Evolutionary conservation across 352 stramenopile species (phyloP), one percentile per base, ranked within the genome.

Genomic region (Saprolegnia diclina): DNA sequence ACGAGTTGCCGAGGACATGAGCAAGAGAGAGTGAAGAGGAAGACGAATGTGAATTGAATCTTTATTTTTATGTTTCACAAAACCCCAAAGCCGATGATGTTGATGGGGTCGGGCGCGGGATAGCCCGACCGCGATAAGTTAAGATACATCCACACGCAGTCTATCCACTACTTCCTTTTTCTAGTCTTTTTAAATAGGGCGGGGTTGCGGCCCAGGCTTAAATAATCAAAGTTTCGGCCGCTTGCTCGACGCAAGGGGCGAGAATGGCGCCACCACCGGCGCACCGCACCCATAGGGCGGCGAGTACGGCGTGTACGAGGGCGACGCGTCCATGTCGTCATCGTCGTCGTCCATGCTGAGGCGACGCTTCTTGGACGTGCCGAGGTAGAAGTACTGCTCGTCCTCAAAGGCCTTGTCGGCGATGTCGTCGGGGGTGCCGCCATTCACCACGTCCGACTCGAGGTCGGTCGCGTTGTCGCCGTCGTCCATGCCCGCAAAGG

Each of bases 351-450:
- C 29, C 29, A 35, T 35, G 29, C 29, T 35, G 29, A 64, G n/a
- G 19, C 19, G 32, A 37, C 59, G 59, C 32, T 66, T 66, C 24
- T 45, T 44, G 18, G 24, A 56, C 1, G 32, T 24, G 3, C 19
- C 21, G 45, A 32, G 21, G 24, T 21, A 13, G 21, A n/a, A 14
- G 24, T 24, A 62, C 19, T 32, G 24, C 11, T 67, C 62, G 45
- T 67, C 62, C 5, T 67, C 62, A 59, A 67, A 57, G 16, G 18
- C 35, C 26, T 38, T 24, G 62, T 67, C 62, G 22, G 62, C 62
- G 29, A 46, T 26, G 50, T 67, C 42, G 50, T 67, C 62, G 24
- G 52, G 52, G 52, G 52, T 59, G 24, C 52, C 52, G 52, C 52
- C 52, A 40, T 59, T 59, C 52, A 59, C 52, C 24, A 59, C 50